phyloP scores from a whole-genome alignment of 768 basidiomycete genomes.

The Calocera viscosa region DNA sequence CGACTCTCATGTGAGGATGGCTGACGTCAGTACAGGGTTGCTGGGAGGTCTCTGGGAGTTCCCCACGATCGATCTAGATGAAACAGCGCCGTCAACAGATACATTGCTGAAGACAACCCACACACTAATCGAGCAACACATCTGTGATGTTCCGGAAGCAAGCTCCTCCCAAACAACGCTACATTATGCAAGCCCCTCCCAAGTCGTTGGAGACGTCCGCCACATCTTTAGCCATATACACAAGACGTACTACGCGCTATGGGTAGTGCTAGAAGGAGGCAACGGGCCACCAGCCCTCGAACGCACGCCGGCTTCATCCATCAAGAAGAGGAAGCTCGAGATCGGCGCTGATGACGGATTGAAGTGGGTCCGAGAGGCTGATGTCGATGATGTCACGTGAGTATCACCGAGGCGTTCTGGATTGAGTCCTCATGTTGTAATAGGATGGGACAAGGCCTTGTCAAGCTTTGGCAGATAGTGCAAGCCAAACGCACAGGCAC shows the following conservation, averaged over 20 bases:
- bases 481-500: not conserved
- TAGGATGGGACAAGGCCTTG: constrained; percentile 3
- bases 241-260: constrained; percentile 57
- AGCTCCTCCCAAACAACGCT: constrained; percentile 30
- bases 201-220: constrained; percentile 48
- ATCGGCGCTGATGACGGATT: constrained; percentile 17
- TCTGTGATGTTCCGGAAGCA: constrained; percentile 24
- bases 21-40: constrained; percentile 46
- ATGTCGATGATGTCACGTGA: constrained; percentile 51
- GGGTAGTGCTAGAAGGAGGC: constrained; percentile 55
- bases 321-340: constrained; percentile 12
- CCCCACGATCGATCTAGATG: constrained; percentile 48
- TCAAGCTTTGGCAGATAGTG: constrained; percentile 5
- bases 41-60: constrained; percentile 85
- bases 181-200: constrained; percentile 27
- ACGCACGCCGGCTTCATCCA: not conserved
- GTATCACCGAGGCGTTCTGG: constrained; percentile 19
- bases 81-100: not conserved
- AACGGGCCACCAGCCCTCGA: constrained; percentile 6
- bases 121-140: constrained; percentile 15
- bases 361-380: constrained; percentile 43
- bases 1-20: not conserved
- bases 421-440: not conserved
- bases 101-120: constrained; percentile 3
- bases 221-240: constrained; percentile 86